Evolutionary conservation across 768 basidiomycete species (phyloP).

Genomic region (Amanita rimosa): DNA sequence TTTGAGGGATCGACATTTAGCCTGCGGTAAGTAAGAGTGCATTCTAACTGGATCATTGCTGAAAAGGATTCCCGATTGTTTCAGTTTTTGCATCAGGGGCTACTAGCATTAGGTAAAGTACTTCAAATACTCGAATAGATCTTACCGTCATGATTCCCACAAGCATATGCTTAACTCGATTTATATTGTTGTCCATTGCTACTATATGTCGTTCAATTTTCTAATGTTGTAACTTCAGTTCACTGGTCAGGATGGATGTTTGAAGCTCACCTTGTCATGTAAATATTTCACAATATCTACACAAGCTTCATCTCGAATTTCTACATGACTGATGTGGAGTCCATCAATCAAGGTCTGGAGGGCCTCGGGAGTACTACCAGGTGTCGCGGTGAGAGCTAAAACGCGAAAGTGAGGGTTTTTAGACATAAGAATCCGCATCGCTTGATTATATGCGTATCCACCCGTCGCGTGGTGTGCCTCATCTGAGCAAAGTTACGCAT

Average conservation of each 20-base stretch:
- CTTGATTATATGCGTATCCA: conserved; percentile 79
- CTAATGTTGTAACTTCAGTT: conserved; percentile 22
- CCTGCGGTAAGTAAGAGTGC: conserved; percentile 53
- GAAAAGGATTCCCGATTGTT: conserved; percentile 31
- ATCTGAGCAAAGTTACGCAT: conserved; percentile 32
- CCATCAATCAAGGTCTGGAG: conserved; percentile 88
- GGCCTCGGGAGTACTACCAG: conserved; percentile 76
- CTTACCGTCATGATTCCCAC: conserved; percentile 66
- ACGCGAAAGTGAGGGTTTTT: conserved; percentile 92
- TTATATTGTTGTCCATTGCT: conserved; percentile 55
- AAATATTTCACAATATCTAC: conserved; percentile 80
- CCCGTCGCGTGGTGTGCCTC: conserved; percentile 95
- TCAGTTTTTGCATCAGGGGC: conserved; percentile 23
- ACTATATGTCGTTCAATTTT: conserved; percentile 72
- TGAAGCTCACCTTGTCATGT: conserved; percentile 79
- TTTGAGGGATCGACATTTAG: conserved; percentile 25
- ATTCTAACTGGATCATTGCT: conserved; percentile 46
- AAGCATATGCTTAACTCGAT: conserved; percentile 55
- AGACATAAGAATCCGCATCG: conserved; percentile 83
- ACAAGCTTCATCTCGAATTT: conserved; percentile 87
- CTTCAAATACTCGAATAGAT: background rate
- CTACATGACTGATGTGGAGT: conserved; percentile 89
- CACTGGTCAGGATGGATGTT: background rate
- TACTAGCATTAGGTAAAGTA: conserved; percentile 9
- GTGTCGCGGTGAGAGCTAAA: conserved; percentile 91